phyloP scores from a whole-genome alignment of 2,329 filamentous ascomycete genomes.

The Monosporascus sp. region DNA sequence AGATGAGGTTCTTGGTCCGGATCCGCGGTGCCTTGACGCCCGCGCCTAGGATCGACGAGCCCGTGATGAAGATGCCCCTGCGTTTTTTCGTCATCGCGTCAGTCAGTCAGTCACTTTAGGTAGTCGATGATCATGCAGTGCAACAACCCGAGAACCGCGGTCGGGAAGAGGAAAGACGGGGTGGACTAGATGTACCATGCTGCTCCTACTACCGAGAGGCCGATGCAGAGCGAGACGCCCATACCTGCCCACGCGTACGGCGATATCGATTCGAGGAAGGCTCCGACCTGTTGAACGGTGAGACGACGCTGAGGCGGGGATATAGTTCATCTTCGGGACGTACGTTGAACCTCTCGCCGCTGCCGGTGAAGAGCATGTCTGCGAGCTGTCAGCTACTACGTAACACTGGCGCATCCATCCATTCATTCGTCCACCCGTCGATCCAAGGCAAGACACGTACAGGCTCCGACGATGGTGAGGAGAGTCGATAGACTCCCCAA shows the following conservation, averaged over 20 bases:
- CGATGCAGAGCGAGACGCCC: conserved; percentile 91
- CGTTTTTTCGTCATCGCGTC: conserved; percentile 2
- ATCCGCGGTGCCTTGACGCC: conserved; percentile 96
- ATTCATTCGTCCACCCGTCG: background rate
- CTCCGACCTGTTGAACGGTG: conserved; percentile 61
- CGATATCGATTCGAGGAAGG: conserved; percentile 89
- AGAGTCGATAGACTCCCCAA: conserved; percentile 15
- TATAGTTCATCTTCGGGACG: conserved; percentile 19
- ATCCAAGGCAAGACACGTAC: conserved; percentile 15
- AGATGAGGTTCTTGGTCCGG: conserved; percentile 98
- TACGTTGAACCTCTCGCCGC: conserved; percentile 94
- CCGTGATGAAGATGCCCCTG: conserved; percentile 99
- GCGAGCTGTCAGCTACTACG: conserved; percentile 11
- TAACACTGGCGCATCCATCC: background rate
- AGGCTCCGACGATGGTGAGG: conserved; percentile 20
- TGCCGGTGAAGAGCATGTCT: conserved; percentile 99
- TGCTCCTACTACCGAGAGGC: conserved; percentile 90
- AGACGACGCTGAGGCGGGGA: background rate
- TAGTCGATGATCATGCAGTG: conserved; percentile 1
- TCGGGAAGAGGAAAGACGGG: conserved; percentile 1
- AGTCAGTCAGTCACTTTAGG: background rate
- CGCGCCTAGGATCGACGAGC: conserved; percentile 92
- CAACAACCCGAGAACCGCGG: background rate
- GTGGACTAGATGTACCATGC: conserved; percentile 65
- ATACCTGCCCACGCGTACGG: conserved; percentile 90